These are phyloP conservation scores for Penicillium sp. DNA, from an alignment of 2,329 filamentous ascomycete genomes.

Conservation along the genomic window DNA sequence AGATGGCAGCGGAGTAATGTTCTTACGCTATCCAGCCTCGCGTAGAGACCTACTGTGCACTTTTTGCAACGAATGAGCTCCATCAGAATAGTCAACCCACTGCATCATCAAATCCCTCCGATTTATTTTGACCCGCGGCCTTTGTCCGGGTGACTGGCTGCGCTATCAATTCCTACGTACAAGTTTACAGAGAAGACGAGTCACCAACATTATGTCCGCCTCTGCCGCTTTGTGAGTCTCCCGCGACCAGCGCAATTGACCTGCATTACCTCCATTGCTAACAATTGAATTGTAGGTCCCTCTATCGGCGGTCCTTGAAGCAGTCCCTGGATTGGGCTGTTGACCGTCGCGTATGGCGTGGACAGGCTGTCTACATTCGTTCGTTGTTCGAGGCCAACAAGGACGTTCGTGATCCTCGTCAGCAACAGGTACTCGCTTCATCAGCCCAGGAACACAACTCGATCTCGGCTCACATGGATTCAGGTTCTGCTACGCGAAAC, in stretches of 20 bases:
- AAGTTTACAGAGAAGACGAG: too few relatives aligned
- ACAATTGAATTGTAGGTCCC: conserved; percentile 53
- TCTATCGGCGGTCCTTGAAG: conserved; percentile 92
- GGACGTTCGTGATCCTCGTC: conserved; percentile 77
- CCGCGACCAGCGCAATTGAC: background rate
- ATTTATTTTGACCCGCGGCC: background rate
- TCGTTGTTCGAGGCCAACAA: conserved; percentile 94
- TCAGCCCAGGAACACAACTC: background rate
- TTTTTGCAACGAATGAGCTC: conserved; percentile 26
- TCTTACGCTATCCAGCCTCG: conserved; percentile 26
- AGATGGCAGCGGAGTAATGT: conserved; percentile 34
- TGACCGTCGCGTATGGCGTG: conserved; percentile 88
- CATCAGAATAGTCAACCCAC: conserved; percentile 25
- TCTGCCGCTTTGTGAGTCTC: conserved; percentile 40
- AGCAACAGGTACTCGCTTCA: conserved; percentile 67
- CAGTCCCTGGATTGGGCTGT: conserved; percentile 94
- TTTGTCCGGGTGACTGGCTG: background rate
- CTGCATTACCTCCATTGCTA: background rate
- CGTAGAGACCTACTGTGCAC: conserved; percentile 5
- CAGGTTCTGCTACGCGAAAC: conserved; percentile 87
- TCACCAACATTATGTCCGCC: conserved; percentile 34
- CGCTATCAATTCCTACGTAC: background rate
- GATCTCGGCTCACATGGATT: background rate
- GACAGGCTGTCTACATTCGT: conserved; percentile 93
- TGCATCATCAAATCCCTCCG: background rate